Conservation (phyloP, 495 filamentous ascomycete genomes). For the Rostrohypoxylon terebratum region DNA sequence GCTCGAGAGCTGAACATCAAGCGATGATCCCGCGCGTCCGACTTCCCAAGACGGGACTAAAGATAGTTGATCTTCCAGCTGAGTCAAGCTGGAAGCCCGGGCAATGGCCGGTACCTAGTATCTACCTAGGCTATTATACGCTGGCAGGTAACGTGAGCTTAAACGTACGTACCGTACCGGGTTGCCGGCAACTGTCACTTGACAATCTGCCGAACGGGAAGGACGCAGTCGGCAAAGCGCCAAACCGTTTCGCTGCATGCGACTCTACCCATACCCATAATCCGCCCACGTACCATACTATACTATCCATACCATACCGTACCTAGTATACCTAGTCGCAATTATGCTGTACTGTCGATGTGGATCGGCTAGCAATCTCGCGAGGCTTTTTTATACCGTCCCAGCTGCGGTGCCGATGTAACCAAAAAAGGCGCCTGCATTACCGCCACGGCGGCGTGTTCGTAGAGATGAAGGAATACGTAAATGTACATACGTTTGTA, state of each 20-base stretch:
- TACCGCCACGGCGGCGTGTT: slow-evolving; percentile 25
- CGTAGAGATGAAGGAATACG: neutral
- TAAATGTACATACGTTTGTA: neutral
- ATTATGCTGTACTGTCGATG: neutral
- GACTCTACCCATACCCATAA: slow-evolving; percentile 5
- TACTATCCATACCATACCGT: neutral
- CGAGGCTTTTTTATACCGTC: neutral
- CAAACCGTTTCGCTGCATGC: slow-evolving; percentile 15
- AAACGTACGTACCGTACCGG: slow-evolving; percentile 9
- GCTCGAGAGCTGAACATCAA: slow-evolving; percentile 17
- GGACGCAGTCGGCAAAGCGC: slow-evolving; percentile 28
- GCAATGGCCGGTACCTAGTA: too few relatives aligned
- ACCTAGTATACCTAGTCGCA: neutral
- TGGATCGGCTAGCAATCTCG: slow-evolving; percentile 26
- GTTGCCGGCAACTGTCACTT: slow-evolving; percentile 29
- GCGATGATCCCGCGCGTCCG: slow-evolving; percentile 24
- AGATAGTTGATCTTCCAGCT: neutral
- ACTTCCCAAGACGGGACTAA: neutral
- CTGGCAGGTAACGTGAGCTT: neutral
- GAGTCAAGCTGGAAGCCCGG: slow-evolving; percentile 1
- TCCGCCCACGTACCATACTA: neutral
- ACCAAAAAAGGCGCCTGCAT: neutral
- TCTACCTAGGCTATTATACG: neutral
- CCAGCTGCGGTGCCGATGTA: slow-evolving; percentile 25
- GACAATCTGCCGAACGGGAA: slow-evolving; percentile 38